Conservation (phyloP, 768 basidiomycete species). For the Kockovaella imperatae region DNA sequence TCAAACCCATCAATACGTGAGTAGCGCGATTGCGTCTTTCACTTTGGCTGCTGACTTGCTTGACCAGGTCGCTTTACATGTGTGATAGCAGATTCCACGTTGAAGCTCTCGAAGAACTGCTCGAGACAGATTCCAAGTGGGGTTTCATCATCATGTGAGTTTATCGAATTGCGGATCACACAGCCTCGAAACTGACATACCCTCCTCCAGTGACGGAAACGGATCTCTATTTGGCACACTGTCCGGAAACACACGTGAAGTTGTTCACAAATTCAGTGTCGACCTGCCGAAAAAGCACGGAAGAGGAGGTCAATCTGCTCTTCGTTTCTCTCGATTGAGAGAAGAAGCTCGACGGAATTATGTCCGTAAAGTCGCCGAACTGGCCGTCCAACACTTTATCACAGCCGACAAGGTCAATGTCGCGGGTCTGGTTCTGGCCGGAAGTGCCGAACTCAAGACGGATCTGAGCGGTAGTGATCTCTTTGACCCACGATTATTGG, state of each 20-base stretch:
- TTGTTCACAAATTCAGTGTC: constrained; percentile 97
- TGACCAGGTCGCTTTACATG: constrained; percentile 78
- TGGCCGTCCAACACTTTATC: constrained; percentile 95
- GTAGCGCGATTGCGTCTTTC: no score
- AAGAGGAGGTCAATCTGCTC: constrained; percentile 97
- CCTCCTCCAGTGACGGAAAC: constrained; percentile 51
- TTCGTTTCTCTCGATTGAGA: constrained; percentile 98
- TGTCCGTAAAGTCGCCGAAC: constrained; percentile 95
- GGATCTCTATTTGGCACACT: constrained; percentile 93
- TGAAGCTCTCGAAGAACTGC: constrained; percentile 87
- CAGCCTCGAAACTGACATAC: background rate
- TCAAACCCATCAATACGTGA: constrained; percentile 97
- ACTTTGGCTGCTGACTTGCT: background rate
- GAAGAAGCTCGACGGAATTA: constrained; percentile 99
- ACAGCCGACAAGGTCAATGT: constrained; percentile 98
- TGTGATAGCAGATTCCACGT: constrained; percentile 90
- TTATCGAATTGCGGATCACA: constrained; percentile 35
- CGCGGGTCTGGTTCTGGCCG: constrained; percentile 87
- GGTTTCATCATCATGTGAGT: constrained; percentile 98
- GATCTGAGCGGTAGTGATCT: constrained; percentile 93
- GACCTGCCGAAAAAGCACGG: constrained; percentile 99
- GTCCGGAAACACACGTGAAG: constrained; percentile 92
- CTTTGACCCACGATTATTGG: constrained; percentile 78
- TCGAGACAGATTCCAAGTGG: constrained; percentile 94
- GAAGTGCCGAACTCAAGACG: constrained; percentile 97